Evolutionary conservation across 2,329 filamentous ascomycete genomes (phyloP).

Genomic region (Westerdykella ornata): DNA sequence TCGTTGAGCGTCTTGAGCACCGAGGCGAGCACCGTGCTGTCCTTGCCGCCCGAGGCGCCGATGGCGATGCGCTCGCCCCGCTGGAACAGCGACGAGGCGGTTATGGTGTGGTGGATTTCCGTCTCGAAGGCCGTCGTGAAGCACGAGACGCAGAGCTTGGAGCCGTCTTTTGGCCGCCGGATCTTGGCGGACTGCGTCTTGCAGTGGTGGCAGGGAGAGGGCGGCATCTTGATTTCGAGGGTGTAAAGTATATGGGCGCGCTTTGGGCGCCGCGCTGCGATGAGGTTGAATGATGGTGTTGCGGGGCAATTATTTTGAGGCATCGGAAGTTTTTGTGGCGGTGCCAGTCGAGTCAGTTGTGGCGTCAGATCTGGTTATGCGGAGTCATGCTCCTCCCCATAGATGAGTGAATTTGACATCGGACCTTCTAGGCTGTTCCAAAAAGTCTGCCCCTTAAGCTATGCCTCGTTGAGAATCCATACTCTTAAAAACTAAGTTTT

Average conservation of each 20-base stretch:
- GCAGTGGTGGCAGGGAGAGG: constrained; percentile 69
- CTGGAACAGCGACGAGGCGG: constrained; percentile 69
- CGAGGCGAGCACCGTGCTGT: constrained; percentile 90
- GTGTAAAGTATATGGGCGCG: no score
- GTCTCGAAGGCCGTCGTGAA: constrained; percentile 85
- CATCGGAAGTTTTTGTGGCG: no score
- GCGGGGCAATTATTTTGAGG: neutral
- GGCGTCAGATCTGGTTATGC: neutral
- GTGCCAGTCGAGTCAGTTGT: neutral
- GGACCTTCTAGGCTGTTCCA: no score
- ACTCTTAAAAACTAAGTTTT: no score
- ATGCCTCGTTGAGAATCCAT: no score
- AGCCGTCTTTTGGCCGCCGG: constrained; percentile 87
- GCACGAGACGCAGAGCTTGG: constrained; percentile 85
- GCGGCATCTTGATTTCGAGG: constrained; percentile 59
- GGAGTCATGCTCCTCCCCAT: no score
- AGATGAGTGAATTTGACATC: no score
- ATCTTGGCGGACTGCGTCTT: constrained; percentile 73
- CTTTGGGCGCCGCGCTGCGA: neutral
- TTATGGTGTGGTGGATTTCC: constrained; percentile 91
- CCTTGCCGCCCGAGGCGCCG: constrained; percentile 93
- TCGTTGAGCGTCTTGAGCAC: constrained; percentile 94
- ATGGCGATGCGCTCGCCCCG: constrained; percentile 85
- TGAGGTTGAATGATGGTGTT: neutral
- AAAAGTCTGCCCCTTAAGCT: no score